These are phyloP conservation scores for Ogataea saltuana DNA, from an alignment of 805 yeast genomes.

Conservation along the genomic window DNA sequence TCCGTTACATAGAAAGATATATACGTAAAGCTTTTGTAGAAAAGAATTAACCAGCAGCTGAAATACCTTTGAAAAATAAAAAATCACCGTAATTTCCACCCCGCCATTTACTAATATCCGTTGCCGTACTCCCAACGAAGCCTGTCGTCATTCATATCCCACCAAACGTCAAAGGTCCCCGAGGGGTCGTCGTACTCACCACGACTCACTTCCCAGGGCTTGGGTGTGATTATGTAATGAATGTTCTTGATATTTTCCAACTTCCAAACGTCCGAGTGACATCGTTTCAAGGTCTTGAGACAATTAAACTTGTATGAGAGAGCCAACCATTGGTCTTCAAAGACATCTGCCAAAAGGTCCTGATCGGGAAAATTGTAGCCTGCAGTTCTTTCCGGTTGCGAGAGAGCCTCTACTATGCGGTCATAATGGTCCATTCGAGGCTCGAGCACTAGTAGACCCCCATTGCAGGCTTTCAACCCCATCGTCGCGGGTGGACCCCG, in stretches of 20 bases:
- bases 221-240: slow-evolving; percentile 58
- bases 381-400: slow-evolving; percentile 38
- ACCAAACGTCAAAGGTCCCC: slow-evolving; percentile 53
- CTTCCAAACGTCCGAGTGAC: slow-evolving; percentile 51
- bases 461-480: slow-evolving; percentile 55
- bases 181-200: slow-evolving; percentile 40
- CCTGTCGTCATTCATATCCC: slow-evolving; percentile 44
- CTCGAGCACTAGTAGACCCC: slow-evolving; percentile 55
- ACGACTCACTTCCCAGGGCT: slow-evolving; percentile 55
- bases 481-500: slow-evolving; percentile 43
- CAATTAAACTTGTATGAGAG: slow-evolving; percentile 56
- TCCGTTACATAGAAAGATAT: too few species aligned
- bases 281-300: slow-evolving; percentile 48
- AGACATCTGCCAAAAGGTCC: slow-evolving; percentile 54
- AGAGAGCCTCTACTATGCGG: slow-evolving; percentile 43
- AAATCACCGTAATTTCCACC: too few species aligned
- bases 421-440: slow-evolving; percentile 42
- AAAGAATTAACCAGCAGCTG: too few species aligned
- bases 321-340: slow-evolving; percentile 50
- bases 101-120: too few species aligned
- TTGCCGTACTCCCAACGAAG: too few species aligned
- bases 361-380: slow-evolving; percentile 61
- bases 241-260: slow-evolving; percentile 51
- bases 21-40: too few species aligned
- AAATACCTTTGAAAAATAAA: slow-evolving; percentile 11